Evolutionary conservation across 208 protist genomes (phyloP), one percentile per base, ranked within the genome.

Genomic region (Acanthamoeba lenticulata): DNA sequence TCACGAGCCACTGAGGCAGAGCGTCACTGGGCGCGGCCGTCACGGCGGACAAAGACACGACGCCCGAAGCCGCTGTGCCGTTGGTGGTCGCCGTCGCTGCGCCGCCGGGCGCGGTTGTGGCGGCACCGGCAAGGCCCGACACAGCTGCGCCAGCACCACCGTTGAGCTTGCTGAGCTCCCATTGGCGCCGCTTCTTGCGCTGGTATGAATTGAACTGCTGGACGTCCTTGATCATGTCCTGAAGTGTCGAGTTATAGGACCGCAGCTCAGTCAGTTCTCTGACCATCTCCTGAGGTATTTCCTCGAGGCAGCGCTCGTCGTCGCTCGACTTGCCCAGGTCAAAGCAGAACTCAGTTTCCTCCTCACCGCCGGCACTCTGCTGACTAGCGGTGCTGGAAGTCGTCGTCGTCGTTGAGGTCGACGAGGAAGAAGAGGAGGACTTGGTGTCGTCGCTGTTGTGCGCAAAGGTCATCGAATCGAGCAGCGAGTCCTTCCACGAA

Each of bases 141-240:
- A 52, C 47, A 52, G 47, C 47, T n/a, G n/a, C n/a, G 15, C 47
- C 47, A 15, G 47, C 15, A 52, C 47, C 47, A 52, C 47, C 47
- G 47, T 52, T 79, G 67, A 79, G 38, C 67, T 79, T 79, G 38
- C 38, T 79, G 67, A 79, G 67, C 67, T 79, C 67, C 67, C 67
- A 79, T 36, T 79, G 67, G 32, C 67, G 67, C 2, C 67, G 67
- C 67, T 79, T 79, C 67, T 79, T 79, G 11, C 67, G 7, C 67
- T 79, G 67, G 67, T 79, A 79, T 6, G 67, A 79, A 36, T 79
- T 79, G 38, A 79, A 79, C 67, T 79, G 67, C 67, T 79, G 67
- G 38, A 79, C 67, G 38, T 79, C 67, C 67, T 79, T 79, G 67
- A 79, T 79, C 67, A 79, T 79, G 67, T 79, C 67, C 67, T 79